Evolutionary conservation across 257 asterid genomes (phyloP), one percentile per base, ranked within the genome.

Genomic region (Ajuga chamaepitys): DNA sequence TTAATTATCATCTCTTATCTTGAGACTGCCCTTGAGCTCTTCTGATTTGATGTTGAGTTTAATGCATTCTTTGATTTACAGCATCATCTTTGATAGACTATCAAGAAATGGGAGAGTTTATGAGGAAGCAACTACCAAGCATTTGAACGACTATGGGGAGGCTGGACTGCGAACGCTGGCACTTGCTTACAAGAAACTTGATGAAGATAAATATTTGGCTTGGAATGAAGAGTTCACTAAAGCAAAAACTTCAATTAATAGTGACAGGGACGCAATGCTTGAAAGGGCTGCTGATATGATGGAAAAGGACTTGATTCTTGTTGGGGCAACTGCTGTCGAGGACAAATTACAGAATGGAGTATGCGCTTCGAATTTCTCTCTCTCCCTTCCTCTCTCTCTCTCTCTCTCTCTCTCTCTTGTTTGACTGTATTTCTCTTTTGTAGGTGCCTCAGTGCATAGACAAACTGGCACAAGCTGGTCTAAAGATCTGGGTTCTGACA

Each of bases 361-460:
- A 90, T 28, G 84, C 35, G 55, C 42, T 41, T 61, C 32, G 24
- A 9, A 17, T 20, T 35, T 58, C 47, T 56, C 11, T 8, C 4
- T 28, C 32, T 70, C 34, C 47, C 70, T 32, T 55, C 6, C 28
- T 11, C 59, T 55, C 53, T 21, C 51, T 28, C 28, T n/a, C 35
- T 25, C 41, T 8, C 44, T 2, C 44, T n/a, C 26, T 8, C 70
- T 16, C 14, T 20, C 74, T 64, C 55, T 20, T 20, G 40, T 44
- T 56, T 21, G 54, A 30, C 66, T 26, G 72, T 40, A 11, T 50
- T 66, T 32, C 72, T 71, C 75, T 65, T 70, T 40, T 67, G 32
- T 69, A 94, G 98, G 99, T 94, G 74, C 99, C 99, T 66, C 95
- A 88, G 77, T 94, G 99, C 80, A 94, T 94, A 48, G 99, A 94